Conservation (phyloP, 768 basidiomycete species). For the Naganishia kalamii region DNA sequence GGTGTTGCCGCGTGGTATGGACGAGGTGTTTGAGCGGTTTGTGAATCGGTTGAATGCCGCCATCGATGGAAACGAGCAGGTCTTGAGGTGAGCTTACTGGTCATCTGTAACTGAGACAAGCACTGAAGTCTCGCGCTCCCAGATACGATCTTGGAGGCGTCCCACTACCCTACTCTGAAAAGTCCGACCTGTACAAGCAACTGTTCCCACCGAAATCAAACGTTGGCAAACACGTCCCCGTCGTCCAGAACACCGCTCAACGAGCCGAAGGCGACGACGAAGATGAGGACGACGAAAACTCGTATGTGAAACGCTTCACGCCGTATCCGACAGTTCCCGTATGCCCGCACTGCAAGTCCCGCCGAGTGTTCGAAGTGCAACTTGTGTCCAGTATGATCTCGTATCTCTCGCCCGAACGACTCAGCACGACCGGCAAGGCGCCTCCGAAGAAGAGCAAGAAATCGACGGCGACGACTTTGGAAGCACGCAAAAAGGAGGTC, state of each 20-base stretch:
- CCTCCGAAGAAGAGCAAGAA: constrained; percentile 36
- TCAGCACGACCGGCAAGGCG: constrained; percentile 34
- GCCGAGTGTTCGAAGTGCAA: constrained; percentile 82
- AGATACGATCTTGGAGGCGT: constrained; percentile 83
- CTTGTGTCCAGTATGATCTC: constrained; percentile 91
- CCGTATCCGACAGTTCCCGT: constrained; percentile 53
- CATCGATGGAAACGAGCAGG: constrained; percentile 56
- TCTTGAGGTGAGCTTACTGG: constrained; percentile 84
- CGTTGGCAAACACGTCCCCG: constrained; percentile 50
- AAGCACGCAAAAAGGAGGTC: constrained; percentile 15
- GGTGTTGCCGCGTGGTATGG: constrained; percentile 63
- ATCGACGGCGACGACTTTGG: constrained; percentile 53
- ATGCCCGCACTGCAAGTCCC: constrained; percentile 63
- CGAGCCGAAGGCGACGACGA: constrained; percentile 24
- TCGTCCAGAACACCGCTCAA: constrained; percentile 51
- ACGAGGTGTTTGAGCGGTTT: constrained; percentile 81
- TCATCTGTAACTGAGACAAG: too few relatives aligned
- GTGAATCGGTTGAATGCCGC: constrained; percentile 66
- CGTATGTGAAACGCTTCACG: constrained; percentile 49
- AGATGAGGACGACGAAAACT: constrained; percentile 32
- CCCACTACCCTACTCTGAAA: constrained; percentile 75
- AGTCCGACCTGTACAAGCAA: constrained; percentile 60
- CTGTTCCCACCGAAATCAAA: constrained; percentile 55
- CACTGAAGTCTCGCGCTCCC: constrained; percentile 7
- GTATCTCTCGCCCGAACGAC: constrained; percentile 51